phyloP scores from a whole-genome alignment of 2,329 filamentous ascomycete species.

The Epichloe scottii region DNA sequence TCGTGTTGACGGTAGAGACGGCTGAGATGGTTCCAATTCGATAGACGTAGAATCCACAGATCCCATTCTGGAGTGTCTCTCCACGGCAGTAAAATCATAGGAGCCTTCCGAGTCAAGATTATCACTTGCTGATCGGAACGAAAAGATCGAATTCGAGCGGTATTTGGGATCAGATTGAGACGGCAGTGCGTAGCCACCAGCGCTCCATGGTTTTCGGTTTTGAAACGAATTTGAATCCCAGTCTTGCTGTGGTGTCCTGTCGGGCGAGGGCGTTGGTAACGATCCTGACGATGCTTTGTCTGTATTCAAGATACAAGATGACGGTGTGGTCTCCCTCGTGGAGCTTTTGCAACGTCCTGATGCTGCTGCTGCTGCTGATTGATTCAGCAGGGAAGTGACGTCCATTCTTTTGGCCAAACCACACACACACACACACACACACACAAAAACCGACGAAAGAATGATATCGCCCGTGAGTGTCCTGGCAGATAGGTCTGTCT shows the following conservation, averaged over 20 bases:
- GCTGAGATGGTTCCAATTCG: conserved; percentile 5
- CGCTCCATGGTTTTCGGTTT: conserved; percentile 37
- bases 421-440: background rate
- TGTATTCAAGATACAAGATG: conserved; percentile 1
- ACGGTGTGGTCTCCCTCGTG: conserved; percentile 7
- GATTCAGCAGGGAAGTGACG: conserved; percentile 29
- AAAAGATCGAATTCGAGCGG: conserved; percentile 11
- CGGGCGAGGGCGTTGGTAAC: conserved; percentile 23
- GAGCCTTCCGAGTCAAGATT: conserved; percentile 11
- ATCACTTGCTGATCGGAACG: conserved; percentile 14
- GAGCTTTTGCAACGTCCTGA: conserved; percentile 2
- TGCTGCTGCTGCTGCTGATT: conserved; percentile 13
- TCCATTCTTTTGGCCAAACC: conserved; percentile 20
- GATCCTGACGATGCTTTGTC: conserved; percentile 8
- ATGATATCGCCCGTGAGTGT: background rate
- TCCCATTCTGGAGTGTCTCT: conserved; percentile 17
- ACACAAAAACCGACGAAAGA: background rate
- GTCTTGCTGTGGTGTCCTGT: conserved; percentile 14
- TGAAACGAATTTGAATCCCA: conserved; percentile 12
- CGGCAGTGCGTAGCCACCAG: conserved; percentile 35
- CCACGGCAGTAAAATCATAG: conserved; percentile 9
- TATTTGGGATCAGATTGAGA: conserved; percentile 26
- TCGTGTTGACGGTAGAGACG: background rate
- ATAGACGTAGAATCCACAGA: conserved; percentile 18
- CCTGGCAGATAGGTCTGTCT: background rate